These are phyloP conservation scores for Psilocybe subaeruginosa DNA, from an alignment of 768 basidiomycete species.

Conservation along the genomic window DNA sequence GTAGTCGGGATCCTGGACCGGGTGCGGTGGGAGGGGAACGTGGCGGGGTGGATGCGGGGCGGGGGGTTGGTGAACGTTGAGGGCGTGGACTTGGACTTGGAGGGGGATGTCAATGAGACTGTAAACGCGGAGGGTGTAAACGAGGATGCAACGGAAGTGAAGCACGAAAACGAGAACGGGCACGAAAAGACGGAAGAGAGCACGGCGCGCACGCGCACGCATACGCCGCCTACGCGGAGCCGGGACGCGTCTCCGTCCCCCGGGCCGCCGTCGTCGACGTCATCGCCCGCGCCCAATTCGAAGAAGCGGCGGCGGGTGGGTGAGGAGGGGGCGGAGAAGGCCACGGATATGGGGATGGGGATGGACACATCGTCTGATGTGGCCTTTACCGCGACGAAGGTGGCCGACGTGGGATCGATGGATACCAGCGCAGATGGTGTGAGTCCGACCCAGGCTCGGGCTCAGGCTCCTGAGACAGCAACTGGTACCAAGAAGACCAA, in stretches of 20 bases:
- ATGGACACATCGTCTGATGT: background rate
- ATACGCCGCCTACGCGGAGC: background rate
- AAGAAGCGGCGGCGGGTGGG: conserved; percentile 7
- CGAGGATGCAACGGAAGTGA: no score
- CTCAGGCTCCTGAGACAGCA: no score
- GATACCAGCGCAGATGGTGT: no score
- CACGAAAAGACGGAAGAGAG: background rate
- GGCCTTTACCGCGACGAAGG: no score
- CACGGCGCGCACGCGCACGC: background rate
- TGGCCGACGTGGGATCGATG: no score
- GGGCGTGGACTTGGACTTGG: background rate
- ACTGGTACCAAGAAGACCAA: background rate
- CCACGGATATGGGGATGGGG: background rate
- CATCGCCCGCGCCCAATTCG: background rate
- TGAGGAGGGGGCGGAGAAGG: background rate
- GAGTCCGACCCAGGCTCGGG: no score
- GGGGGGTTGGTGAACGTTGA: conserved; percentile 46
- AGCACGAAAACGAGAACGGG: background rate
- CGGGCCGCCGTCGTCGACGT: background rate
- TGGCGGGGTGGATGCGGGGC: conserved; percentile 66
- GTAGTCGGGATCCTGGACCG: conserved; percentile 69
- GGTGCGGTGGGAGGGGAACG: conserved; percentile 59
- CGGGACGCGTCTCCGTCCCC: background rate
- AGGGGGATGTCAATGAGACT: background rate
- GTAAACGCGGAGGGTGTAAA: background rate